Conservation (phyloP, 2,329 filamentous ascomycete genomes). For the Nigrospora sphaerica region DNA sequence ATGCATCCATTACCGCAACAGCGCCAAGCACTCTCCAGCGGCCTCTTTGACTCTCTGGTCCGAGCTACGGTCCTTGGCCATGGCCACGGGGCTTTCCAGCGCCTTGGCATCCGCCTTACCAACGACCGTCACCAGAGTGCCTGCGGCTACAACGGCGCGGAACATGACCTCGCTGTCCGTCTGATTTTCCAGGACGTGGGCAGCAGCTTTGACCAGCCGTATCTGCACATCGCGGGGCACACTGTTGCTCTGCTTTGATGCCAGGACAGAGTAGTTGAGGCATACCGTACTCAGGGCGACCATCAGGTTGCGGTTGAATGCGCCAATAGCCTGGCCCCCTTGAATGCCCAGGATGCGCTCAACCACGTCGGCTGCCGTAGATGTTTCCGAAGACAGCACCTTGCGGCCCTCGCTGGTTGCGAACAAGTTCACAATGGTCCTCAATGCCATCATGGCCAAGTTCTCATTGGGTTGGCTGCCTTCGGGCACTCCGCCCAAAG, state of each 20-base stretch:
- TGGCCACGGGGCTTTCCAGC: constrained; percentile 33
- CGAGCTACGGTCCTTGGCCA: constrained; percentile 32
- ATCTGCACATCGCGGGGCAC: constrained; percentile 31
- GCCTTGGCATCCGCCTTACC: constrained; percentile 34
- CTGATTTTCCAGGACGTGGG: constrained; percentile 55
- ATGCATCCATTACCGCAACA: constrained; percentile 17
- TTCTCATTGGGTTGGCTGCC: constrained; percentile 60
- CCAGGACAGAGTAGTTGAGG: constrained; percentile 77
- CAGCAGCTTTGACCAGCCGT: constrained; percentile 54
- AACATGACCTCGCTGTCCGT: constrained; percentile 79
- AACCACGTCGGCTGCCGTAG: constrained; percentile 55
- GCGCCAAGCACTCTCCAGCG: constrained; percentile 36
- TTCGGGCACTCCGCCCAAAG: constrained; percentile 41
- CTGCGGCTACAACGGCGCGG: constrained; percentile 72
- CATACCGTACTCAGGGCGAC: constrained; percentile 76
- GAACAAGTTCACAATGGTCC: constrained; percentile 80
- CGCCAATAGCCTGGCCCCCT: constrained; percentile 39
- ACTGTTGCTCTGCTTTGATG: constrained; percentile 34
- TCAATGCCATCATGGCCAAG: constrained; percentile 79
- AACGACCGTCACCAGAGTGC: constrained; percentile 65
- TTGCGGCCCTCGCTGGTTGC: constrained; percentile 63
- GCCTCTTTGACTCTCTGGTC: constrained; percentile 42
- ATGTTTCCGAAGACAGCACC: constrained; percentile 44
- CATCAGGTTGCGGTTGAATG: constrained; percentile 68
- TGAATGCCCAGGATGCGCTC: constrained; percentile 51